Percentiles rank a stretch among this genome's conserved stretches.
Conservation (phyloP, 1,139 yeast species). For the Yamadazyma blattariae region DNA sequence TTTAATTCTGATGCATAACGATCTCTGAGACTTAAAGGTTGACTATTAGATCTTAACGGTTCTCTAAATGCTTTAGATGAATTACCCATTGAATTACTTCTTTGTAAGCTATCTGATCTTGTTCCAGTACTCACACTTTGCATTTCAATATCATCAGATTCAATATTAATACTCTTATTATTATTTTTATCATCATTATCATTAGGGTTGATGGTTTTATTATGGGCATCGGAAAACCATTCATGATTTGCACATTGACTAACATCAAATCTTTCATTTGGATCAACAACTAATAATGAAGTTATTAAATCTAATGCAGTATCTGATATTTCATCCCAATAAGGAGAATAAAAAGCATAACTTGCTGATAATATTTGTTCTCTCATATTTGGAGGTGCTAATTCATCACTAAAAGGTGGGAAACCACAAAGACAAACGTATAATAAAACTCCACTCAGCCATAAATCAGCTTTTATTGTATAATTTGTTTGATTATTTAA, state of each 20-base stretch:
- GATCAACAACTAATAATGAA: constrained; percentile 56
- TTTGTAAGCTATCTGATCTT: constrained; percentile 1
- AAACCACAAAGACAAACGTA: constrained; percentile 81
- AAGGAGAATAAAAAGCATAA: constrained; percentile 75
- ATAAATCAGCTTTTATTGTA: constrained; percentile 69
- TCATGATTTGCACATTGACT: constrained; percentile 50
- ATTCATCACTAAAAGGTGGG: constrained; percentile 80
- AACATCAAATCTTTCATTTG: constrained; percentile 51
- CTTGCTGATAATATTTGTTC: constrained; percentile 67
- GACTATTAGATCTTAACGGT: constrained; percentile 24
- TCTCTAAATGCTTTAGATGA: constrained; percentile 10
- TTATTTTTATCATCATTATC: background rate
- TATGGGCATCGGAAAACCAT: no score
- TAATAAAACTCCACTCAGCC: constrained; percentile 77
- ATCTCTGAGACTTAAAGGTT: constrained; percentile 34
- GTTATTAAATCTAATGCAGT: constrained; percentile 63
- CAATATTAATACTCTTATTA: background rate
- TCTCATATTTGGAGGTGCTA: constrained; percentile 76
- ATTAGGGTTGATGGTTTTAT: no score
- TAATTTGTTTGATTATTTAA: constrained; percentile 52
- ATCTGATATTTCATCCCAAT: constrained; percentile 72
- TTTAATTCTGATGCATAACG: constrained; percentile 24
- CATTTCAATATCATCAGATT: background rate
- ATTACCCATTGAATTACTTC: constrained; percentile 12
- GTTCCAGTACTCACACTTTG: background rate